Evolutionary conservation across 1,284 basidiomycete genomes (phyloP).

Genomic region (Grifola frondosa): DNA sequence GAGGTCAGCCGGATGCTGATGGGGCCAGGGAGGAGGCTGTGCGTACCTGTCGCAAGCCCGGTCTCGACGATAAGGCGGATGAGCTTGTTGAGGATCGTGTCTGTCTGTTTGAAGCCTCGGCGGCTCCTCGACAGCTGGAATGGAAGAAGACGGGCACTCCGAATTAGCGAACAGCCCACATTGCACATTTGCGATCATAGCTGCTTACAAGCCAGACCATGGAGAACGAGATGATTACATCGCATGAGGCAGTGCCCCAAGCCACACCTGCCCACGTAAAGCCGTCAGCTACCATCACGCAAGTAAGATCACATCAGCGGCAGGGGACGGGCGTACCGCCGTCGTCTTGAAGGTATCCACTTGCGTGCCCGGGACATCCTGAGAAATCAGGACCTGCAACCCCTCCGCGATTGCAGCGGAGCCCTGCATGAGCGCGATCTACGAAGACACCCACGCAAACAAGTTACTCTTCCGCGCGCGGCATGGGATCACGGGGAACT

Average conservation of each 20-base stretch:
- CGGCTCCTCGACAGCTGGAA: neutral
- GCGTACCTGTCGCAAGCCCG: constrained; percentile 5
- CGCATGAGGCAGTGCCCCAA: constrained; percentile 12
- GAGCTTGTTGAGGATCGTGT: constrained; percentile 2
- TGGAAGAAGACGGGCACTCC: too few relatives aligned
- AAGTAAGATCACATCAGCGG: too few relatives aligned
- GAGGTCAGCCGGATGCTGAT: neutral
- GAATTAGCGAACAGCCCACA: neutral
- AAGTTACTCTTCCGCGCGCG: neutral
- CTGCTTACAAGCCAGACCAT: constrained; percentile 14
- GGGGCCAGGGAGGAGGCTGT: too few relatives aligned
- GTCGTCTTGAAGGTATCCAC: neutral
- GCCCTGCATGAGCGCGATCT: constrained; percentile 9
- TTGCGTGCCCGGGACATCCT: neutral
- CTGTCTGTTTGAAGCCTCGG: constrained; percentile 1
- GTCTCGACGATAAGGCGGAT: constrained; percentile 12
- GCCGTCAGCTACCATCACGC: neutral
- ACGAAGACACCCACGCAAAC: too few relatives aligned
- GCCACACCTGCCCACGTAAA: constrained; percentile 12
- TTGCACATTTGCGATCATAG: too few relatives aligned
- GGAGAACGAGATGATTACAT: constrained; percentile 11
- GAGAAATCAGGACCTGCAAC: constrained; percentile 2
- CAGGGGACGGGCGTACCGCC: too few relatives aligned
- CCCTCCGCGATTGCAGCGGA: constrained; percentile 9
- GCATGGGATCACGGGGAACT: neutral